Conservation (phyloP, 2,329 filamentous ascomycete genomes). For the Penicillium hesseltinei region DNA sequence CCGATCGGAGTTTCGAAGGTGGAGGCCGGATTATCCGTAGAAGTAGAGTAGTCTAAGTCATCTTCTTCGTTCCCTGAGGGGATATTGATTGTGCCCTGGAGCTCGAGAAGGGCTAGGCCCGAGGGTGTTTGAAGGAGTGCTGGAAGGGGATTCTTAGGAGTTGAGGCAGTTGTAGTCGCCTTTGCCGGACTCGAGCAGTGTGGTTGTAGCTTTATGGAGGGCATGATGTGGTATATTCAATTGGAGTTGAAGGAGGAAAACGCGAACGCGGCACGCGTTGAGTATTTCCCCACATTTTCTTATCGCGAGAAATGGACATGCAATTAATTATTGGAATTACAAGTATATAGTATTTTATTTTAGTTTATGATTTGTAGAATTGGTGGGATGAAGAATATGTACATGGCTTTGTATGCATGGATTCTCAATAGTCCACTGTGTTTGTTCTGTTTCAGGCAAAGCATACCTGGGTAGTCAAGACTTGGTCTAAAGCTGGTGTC, state of each 20-base stretch:
- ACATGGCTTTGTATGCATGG: not conserved
- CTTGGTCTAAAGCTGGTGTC: not conserved
- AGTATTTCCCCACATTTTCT: slow-evolving; percentile 14
- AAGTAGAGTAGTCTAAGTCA: slow-evolving; percentile 25
- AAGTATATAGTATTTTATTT: not conserved
- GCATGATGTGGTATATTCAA: slow-evolving; percentile 29
- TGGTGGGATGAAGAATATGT: not conserved
- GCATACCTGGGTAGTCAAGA: not conserved
- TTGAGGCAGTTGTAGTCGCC: not conserved
- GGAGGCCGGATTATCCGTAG: slow-evolving; percentile 10
- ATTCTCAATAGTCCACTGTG: not conserved
- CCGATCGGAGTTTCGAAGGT: slow-evolving; percentile 59
- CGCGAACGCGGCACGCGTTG: slow-evolving; percentile 21
- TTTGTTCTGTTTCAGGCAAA: not conserved
- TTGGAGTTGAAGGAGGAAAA: slow-evolving; percentile 1
- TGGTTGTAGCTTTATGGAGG: slow-evolving; percentile 42
- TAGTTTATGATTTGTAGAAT: not conserved
- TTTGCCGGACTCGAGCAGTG: slow-evolving; percentile 15
- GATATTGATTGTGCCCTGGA: slow-evolving; percentile 87
- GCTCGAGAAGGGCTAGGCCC: slow-evolving; percentile 83
- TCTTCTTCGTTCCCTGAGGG: slow-evolving; percentile 45
- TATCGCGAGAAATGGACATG: not conserved
- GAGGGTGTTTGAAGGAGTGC: slow-evolving; percentile 82
- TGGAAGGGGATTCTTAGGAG: slow-evolving; percentile 63
- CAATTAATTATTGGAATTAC: not conserved